A percentile compares a stretch with the other conserved stretches of the same genome.
Evolutionary conservation across 2,329 filamentous ascomycete genomes (phyloP).

Genomic region (Cladosporium sphaerospermum): DNA sequence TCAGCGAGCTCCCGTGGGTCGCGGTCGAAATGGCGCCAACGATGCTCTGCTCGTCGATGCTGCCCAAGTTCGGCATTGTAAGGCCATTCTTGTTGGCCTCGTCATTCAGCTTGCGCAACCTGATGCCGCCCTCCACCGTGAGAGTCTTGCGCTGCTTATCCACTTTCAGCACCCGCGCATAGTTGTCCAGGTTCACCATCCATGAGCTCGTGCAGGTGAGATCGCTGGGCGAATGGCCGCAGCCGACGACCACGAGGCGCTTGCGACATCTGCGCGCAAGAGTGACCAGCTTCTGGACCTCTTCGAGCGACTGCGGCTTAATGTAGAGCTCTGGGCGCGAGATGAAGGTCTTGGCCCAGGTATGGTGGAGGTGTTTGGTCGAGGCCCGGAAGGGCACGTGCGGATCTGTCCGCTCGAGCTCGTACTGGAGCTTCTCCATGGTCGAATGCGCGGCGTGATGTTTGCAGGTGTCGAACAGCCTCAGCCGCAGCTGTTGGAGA

Average conservation of each 20-base stretch:
- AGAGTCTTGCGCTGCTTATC: constrained; percentile 61
- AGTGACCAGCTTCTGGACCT: constrained; percentile 76
- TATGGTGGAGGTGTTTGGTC: constrained; percentile 70
- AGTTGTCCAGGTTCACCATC: constrained; percentile 88
- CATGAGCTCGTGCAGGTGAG: constrained; percentile 89
- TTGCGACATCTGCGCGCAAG: constrained; percentile 76
- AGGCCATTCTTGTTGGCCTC: constrained; percentile 69
- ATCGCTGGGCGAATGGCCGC: constrained; percentile 84
- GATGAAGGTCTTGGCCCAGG: constrained; percentile 91
- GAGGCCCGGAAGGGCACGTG: constrained; percentile 70
- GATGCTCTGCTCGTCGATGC: constrained; percentile 90
- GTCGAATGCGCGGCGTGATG: neutral
- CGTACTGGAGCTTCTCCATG: constrained; percentile 38
- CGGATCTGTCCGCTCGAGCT: constrained; percentile 54
- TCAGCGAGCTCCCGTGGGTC: constrained; percentile 82
- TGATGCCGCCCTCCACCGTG: constrained; percentile 81
- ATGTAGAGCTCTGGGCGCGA: constrained; percentile 87
- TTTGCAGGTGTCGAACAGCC: neutral
- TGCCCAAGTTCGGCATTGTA: constrained; percentile 86
- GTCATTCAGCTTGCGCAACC: constrained; percentile 66
- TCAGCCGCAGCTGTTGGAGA: constrained; percentile 15
- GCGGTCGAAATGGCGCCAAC: constrained; percentile 88
- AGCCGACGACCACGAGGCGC: constrained; percentile 79
- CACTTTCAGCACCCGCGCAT: constrained; percentile 64
- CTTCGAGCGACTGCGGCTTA: constrained; percentile 68